Evolutionary conservation across 75 land plant species (phyloP), one percentile per base, ranked within the genome.

Genomic region (Cryptomeria japonica): DNA sequence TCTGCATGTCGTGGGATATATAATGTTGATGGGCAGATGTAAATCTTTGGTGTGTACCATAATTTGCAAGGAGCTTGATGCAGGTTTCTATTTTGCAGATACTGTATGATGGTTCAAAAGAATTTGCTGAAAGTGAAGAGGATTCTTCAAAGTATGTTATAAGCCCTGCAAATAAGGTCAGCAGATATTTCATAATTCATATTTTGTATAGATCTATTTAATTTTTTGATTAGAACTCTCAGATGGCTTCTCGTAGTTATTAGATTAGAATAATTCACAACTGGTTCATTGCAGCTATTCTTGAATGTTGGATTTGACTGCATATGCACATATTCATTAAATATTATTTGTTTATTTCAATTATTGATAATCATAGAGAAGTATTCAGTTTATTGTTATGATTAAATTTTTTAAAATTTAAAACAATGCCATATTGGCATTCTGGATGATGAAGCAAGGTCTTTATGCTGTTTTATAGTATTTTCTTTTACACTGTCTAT

Each of bases 111-210:
- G 96, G 97, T 15, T 92, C 95, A 55, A 91, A 91, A 85, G 96
- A 96, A 70, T 88, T 95, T 87, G 90, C 96, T 87, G 94, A 93
- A 89, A 91, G 83, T 91, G 97, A 92, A 16, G 89, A 88, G 70
- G 90, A 91, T 80, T 86, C 92, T 38, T 84, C 88, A 44, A 95
- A 95, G 88, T 97, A 94, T 84, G 86, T 87, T 44, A 19, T 97
- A 77, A 90, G 90, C 37, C 90, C 87, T 91, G 95, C 92, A 87
- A 95, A 93, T 84, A 93, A 96, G 99, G 99, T 97, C 42, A 82
- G 91, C 10, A 32, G n/a, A 68, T 46, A n/a, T 82, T 44, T 79
- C 44, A 39, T 79, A 41, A 39, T 79, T 25, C 82, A 19, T 22
- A 14, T 82, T 44, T 16, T 46, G 5, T 4, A 28, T n/a, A 38